Percentiles rank a stretch among this genome's conserved stretches.
Conservation (phyloP, 2,329 filamentous ascomycete species). For the Pleurostoma richardsiae region DNA sequence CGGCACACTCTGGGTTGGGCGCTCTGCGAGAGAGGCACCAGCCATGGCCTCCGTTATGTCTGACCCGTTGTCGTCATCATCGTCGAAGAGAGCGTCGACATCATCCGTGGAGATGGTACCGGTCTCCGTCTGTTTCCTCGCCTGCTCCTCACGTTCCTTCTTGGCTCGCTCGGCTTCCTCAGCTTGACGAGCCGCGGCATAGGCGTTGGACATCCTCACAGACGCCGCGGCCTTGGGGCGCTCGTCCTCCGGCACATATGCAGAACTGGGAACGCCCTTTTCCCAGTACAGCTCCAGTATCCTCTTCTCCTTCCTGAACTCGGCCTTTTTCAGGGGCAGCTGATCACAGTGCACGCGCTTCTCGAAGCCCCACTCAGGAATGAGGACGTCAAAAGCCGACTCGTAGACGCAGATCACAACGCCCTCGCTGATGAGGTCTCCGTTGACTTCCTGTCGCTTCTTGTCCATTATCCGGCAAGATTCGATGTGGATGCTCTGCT, state of each 20-base stretch:
- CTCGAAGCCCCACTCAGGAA: constrained; percentile 97
- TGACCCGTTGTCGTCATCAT: constrained; percentile 82
- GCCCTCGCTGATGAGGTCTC: constrained; percentile 90
- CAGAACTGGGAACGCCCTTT: constrained; percentile 95
- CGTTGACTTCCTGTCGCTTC: constrained; percentile 77
- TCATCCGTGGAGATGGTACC: constrained; percentile 91
- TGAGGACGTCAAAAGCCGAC: constrained; percentile 95
- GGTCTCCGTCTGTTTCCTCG: constrained; percentile 90
- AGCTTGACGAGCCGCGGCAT: constrained; percentile 72
- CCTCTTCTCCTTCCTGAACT: constrained; percentile 94
- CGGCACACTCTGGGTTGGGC: constrained; percentile 91
- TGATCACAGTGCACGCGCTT: constrained; percentile 99
- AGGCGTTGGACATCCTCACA: constrained; percentile 68
- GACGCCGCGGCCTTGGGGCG: constrained; percentile 77
- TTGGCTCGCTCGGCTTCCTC: constrained; percentile 76
- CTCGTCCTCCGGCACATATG: constrained; percentile 95
- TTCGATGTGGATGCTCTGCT: constrained; percentile 98
- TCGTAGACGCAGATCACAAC: constrained; percentile 97
- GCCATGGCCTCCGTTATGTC: constrained; percentile 89
- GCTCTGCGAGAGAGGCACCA: constrained; percentile 82
- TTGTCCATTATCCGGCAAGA: constrained; percentile 95
- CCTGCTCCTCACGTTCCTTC: constrained; percentile 84
- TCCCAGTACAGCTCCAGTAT: constrained; percentile 98
- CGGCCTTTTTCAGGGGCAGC: constrained; percentile 96
- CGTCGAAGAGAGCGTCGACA: constrained; percentile 91